A percentile compares a stretch with the other conserved stretches of the same genome.
These are phyloP conservation scores for Neofusicoccum cordaticola DNA, from an alignment of 2,329 filamentous ascomycete genomes.

Conservation along the genomic window DNA sequence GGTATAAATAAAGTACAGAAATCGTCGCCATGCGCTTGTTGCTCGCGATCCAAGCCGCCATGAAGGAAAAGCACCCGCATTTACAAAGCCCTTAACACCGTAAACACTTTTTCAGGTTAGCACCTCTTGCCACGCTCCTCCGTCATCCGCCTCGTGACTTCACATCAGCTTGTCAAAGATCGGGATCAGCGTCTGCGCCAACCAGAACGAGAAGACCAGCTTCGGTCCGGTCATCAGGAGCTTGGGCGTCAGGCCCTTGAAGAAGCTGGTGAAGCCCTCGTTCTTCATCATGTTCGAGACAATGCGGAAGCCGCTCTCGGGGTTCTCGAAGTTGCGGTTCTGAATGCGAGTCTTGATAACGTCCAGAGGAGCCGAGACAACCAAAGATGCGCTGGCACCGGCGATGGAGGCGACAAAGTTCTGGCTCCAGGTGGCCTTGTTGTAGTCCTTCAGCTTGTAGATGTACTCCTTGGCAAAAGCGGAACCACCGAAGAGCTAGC, in stretches of 20 bases:
- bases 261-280: constrained; percentile 84
- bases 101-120: constrained; percentile 10
- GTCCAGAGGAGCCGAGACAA: constrained; percentile 94
- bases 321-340: constrained; percentile 98
- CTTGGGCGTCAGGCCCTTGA: constrained; percentile 97
- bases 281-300: constrained; percentile 89
- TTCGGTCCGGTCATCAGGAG: constrained; percentile 98
- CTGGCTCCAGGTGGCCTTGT: constrained; percentile 88
- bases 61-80: constrained; percentile 5
- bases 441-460: constrained; percentile 88
- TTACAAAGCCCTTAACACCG: constrained; percentile 17
- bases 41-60: not conserved
- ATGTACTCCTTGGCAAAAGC: constrained; percentile 97
- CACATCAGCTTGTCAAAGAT: constrained; percentile 72
- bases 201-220: constrained; percentile 99
- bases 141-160: constrained; percentile 3
- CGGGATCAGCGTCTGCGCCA: constrained; percentile 96
- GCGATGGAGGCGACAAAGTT: constrained; percentile 97
- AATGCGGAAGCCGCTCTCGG: constrained; percentile 89
- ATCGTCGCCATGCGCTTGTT: not conserved
- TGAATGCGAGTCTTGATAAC: constrained; percentile 98
- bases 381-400: constrained; percentile 88
- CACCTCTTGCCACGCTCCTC: not conserved
- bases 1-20: constrained; percentile 10
- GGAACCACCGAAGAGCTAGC: constrained; percentile 88